These are phyloP conservation scores for Ceratobasidium sp. DNA, from an alignment of 1,284 basidiomycete species.

Conservation along the genomic window DNA sequence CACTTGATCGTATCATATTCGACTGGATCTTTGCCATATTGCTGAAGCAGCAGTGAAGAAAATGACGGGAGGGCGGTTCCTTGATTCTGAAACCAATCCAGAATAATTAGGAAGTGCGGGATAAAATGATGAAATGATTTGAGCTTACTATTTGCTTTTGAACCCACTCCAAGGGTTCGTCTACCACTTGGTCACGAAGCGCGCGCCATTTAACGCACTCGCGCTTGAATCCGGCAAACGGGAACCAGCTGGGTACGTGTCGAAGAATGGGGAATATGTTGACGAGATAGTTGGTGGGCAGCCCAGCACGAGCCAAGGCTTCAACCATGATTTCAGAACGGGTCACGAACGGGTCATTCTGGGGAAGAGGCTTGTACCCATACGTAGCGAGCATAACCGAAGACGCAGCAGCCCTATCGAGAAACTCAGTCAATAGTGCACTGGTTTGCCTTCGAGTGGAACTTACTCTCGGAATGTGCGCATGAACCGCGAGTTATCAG, in stretches of 20 bases:
- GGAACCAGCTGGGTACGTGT: slow-evolving; percentile 37
- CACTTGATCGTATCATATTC: slow-evolving; percentile 33
- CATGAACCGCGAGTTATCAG: slow-evolving; percentile 24
- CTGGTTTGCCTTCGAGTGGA: not conserved
- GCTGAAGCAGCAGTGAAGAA: slow-evolving; percentile 19
- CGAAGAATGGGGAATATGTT: slow-evolving; percentile 29
- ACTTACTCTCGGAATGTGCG: slow-evolving; percentile 31
- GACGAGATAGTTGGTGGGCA: slow-evolving; percentile 29
- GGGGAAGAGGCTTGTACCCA: slow-evolving; percentile 22
- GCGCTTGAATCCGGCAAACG: slow-evolving; percentile 37
- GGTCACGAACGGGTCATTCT: slow-evolving; percentile 30
- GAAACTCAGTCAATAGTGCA: not conserved
- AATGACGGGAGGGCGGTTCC: slow-evolving; percentile 27
- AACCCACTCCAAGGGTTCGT: slow-evolving; percentile 31
- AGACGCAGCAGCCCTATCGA: slow-evolving; percentile 19
- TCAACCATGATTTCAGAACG: slow-evolving; percentile 34
- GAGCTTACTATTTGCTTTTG: slow-evolving; percentile 17
- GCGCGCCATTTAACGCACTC: slow-evolving; percentile 35
- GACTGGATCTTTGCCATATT: slow-evolving; percentile 24
- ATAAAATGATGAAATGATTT: not conserved
- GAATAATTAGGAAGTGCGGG: not conserved
- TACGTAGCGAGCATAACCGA: slow-evolving; percentile 29
- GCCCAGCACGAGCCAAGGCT: slow-evolving; percentile 21
- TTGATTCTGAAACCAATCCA: not conserved
- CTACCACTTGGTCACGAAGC: slow-evolving; percentile 24